Base-by-base conservation (phyloP, 495 filamentous ascomycete species). In the Neurospora sp. region DNA sequence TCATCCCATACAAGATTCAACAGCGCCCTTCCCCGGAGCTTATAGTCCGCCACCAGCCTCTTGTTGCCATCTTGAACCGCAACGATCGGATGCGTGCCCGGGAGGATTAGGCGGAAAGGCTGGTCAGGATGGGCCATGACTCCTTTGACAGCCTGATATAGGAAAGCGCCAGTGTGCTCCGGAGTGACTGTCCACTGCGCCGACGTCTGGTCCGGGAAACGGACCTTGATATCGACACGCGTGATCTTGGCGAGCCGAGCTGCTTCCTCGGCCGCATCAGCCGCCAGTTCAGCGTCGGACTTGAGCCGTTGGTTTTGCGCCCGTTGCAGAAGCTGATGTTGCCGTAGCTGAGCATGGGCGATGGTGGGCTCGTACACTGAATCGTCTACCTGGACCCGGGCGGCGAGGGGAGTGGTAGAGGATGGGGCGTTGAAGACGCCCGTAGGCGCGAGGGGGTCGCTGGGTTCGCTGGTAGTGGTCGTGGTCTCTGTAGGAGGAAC, bases 121-220 rank as follows among this genome's bases (percentile, higher is more conserved):
- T 85, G 77, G 10, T 76, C 66, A 0, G 81, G 81, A 70, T 84
- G 79, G 10, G 80, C 82, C 75, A 92, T 86, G 37, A 89, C 76
- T 41, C 79, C 79, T 39, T 77, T 77, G 59, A 96, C 90, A 74
- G 90, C 92, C 9, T 82, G 82, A 82, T 98, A 93, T 1, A 97
- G 84, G 23, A 84, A 79, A 14, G 84, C 81, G 9, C 88, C 90
- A 0, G 92, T 92, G 70, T 94, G 90, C 1, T 82, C 76, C 5
- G 89, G 88, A 4, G 83, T 84, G 77, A 94, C 90, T 62, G 85
- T 85, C 77, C 89, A 88, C 38, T 91, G 85, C 23, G 93, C 87
- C 46, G 89, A 88, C 72, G 88, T 90, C 76, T 93, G 90, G 79
- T 98, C 94, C 1, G 96, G 94, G 75, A 97, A 94, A 31, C 95